A percentile compares a stretch with the other conserved stretches of the same genome.
These are phyloP conservation scores for Pulveroboletus frians DNA, from an alignment of 768 basidiomycete species.

Conservation along the genomic window DNA sequence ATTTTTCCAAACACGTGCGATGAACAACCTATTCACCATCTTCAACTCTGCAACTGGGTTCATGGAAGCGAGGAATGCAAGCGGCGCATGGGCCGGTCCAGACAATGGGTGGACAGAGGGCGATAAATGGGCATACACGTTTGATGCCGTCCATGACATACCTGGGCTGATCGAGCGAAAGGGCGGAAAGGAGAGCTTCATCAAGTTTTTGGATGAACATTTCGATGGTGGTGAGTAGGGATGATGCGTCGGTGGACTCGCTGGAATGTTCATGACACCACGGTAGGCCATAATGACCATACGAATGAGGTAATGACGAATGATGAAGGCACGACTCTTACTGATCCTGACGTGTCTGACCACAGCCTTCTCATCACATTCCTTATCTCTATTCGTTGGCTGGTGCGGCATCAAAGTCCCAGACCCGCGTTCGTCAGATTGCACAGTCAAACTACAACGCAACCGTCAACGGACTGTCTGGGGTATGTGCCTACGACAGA, in stretches of 20 bases:
- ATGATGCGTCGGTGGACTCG: neutral
- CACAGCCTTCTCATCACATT: conserved; percentile 78
- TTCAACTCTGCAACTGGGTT: conserved; percentile 68
- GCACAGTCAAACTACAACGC: conserved; percentile 61
- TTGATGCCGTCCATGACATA: conserved; percentile 71
- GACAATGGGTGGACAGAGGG: conserved; percentile 81
- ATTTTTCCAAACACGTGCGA: conserved; percentile 53
- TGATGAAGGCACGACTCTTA: neutral
- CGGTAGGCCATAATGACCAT: conserved; percentile 70
- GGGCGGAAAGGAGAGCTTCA: conserved; percentile 63
- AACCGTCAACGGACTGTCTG: conserved; percentile 64
- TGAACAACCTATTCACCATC: conserved; percentile 52
- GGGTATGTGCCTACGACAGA: conserved; percentile 38
- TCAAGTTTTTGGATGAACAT: conserved; percentile 59
- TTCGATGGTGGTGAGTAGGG: conserved; percentile 39
- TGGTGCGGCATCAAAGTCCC: conserved; percentile 64
- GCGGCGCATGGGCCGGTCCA: conserved; percentile 69
- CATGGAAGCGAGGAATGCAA: conserved; percentile 72
- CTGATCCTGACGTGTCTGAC: conserved; percentile 3
- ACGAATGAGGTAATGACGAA: conserved; percentile 55
- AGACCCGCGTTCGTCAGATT: conserved; percentile 66
- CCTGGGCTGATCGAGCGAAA: conserved; percentile 54
- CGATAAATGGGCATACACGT: conserved; percentile 72
- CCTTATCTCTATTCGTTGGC: conserved; percentile 77
- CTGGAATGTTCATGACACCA: conserved; percentile 3